Conservation (phyloP, 1,139 yeast genomes). For the Yamadazyma jaroonii region DNA sequence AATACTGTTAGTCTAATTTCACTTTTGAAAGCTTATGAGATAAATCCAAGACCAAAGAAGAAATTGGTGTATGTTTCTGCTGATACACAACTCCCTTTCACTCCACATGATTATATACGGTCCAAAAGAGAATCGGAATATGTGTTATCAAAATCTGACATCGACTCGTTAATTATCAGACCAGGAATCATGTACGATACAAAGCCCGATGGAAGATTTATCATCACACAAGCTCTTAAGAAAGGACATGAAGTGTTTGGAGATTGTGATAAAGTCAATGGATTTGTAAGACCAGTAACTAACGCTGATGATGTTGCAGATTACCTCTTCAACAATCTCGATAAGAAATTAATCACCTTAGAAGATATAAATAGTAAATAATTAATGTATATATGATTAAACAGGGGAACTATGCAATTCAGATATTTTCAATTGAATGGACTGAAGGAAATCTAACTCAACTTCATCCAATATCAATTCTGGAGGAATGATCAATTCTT, state of each 20-base stretch:
- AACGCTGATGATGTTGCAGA: conserved; percentile 69
- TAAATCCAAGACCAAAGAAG: conserved; percentile 5
- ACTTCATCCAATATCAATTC: conserved; percentile 22
- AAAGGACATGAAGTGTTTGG: conserved; percentile 21
- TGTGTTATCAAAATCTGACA: conserved; percentile 41
- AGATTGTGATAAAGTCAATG: conserved; percentile 29
- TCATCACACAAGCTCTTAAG: conserved; percentile 11
- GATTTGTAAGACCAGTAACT: conserved; percentile 58
- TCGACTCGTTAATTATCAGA: conserved; percentile 64
- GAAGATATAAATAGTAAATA: conserved; percentile 31
- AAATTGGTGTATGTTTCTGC: conserved; percentile 78
- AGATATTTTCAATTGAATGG: conserved; percentile 18
- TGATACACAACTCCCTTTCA: conserved; percentile 49
- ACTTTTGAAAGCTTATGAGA: conserved; percentile 40
- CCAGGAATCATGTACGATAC: conserved; percentile 85
- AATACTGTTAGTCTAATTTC: conserved; percentile 70
- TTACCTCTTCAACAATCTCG: conserved; percentile 54
- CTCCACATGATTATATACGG: conserved; percentile 67
- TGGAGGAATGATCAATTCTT: conserved; percentile 23
- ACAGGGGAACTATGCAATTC: conserved; percentile 1
- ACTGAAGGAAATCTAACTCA: conserved; percentile 26
- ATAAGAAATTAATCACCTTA: conserved; percentile 25
- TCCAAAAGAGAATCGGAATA: conserved; percentile 79
- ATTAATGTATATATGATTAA: conserved; percentile 3
- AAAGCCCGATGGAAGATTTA: conserved; percentile 9